Base-by-base conservation (phyloP, 1,284 basidiomycete genomes). In the Moesziomyces parantarcticus region DNA sequence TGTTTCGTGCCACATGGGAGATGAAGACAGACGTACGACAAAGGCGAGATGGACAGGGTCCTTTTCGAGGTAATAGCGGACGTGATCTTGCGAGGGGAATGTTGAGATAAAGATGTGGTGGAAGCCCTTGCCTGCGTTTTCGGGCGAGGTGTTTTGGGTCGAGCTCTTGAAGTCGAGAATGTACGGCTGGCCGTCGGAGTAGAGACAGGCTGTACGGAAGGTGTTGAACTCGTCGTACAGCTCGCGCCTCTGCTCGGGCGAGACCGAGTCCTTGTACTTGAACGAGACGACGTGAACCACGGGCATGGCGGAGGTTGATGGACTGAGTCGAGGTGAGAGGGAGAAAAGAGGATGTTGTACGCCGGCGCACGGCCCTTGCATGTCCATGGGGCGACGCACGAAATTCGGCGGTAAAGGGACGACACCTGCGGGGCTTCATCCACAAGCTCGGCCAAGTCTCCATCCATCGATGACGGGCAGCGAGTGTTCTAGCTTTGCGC, bases 281-380 rank as follows among this genome's bases (percentile, higher is more conserved):
- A 77, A 74, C 16, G 69, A 66, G 7, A 77, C 73, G 10, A 77
- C 58, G 62, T 77, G 76, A 10, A 71, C 50, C 11, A 76, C 47
- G 3, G 73, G 54, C 75, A 77, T 77, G 46, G 4, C 49, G 36
- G 11, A 25, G 25, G 16, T 11, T 13, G 3, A 3, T 32, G 11
- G 29, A 32, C 4, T 32, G 29, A 10, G 10, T 32, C 29, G 29
- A 32, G 29, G 29, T 32, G 29, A 9, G 29, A 32, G 29, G 11
- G 13, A 13, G 10, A 32, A 4, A 32, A 32, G 29, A 32, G 4
- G 29, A 13, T 13, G 29, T 13, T 32, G 10, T 13, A 3, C 1
- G 3, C 10, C 10, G 26, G 29, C 29, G 29, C 29, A 32, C 29
- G 29, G 29, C 29, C 29, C 29, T n/a, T n/a, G n/a, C n/a, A n/a